Conservation (phyloP, 2,329 filamentous ascomycete genomes). For the Fonsecaea nubica region DNA sequence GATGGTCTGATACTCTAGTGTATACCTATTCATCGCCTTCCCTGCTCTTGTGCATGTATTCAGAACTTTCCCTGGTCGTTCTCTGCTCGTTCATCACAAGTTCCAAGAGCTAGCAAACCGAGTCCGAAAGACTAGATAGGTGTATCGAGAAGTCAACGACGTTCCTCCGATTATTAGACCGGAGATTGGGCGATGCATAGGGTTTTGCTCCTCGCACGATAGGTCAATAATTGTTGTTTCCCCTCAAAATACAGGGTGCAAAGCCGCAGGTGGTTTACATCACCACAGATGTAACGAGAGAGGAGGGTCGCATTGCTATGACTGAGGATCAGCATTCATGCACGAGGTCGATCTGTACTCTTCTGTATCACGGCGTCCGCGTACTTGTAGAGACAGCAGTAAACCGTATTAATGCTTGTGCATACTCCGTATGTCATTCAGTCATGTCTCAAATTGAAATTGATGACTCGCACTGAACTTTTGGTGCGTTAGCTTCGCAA, state of each 20-base stretch:
- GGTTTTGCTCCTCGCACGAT: neutral
- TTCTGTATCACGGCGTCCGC: neutral
- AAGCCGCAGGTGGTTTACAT: neutral
- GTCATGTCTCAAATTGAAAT: neutral
- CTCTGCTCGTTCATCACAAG: neutral
- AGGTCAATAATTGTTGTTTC: neutral
- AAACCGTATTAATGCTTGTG: neutral
- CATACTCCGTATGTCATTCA: neutral
- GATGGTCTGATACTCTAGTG: neutral
- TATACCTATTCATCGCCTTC: neutral
- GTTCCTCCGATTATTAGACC: neutral
- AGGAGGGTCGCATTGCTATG: neutral
- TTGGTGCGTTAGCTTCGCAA: neutral
- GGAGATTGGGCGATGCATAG: neutral
- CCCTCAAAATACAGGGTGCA: neutral
- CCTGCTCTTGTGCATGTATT: neutral
- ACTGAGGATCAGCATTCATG: neutral
- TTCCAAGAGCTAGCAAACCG: neutral
- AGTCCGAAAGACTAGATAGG: neutral
- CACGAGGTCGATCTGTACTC: neutral
- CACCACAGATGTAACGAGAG: neutral
- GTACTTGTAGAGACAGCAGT: neutral
- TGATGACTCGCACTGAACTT: neutral
- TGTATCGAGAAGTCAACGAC: neutral
- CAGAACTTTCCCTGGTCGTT: neutral